A percentile compares a stretch with the other conserved stretches of the same genome.
Evolutionary conservation across 148 eudicot genomes (phyloP).

Genomic region (Agrostemma githago): DNA sequence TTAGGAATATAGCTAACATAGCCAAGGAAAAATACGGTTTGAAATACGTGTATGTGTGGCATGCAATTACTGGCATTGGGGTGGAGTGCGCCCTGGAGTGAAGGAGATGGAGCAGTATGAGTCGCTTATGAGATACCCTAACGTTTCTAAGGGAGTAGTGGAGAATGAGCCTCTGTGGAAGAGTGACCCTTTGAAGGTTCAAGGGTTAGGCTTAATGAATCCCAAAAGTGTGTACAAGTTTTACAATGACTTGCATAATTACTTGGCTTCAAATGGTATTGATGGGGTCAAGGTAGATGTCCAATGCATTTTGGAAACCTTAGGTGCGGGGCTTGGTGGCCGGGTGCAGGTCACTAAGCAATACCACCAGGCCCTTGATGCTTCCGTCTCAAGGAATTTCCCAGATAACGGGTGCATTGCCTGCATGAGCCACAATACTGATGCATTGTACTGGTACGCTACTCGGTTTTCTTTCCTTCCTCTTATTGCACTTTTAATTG

Average conservation of each 20-base stretch:
- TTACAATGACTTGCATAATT: slow-evolving; percentile 61
- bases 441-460: slow-evolving; percentile 63
- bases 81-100: slow-evolving; percentile 73
- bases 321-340: slow-evolving; percentile 72
- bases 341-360: slow-evolving; percentile 65
- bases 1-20: slow-evolving; percentile 48
- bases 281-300: slow-evolving; percentile 93
- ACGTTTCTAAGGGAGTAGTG: slow-evolving; percentile 48
- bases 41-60: slow-evolving; percentile 88
- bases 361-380: slow-evolving; percentile 83
- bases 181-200: slow-evolving; percentile 49
- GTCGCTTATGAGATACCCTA: slow-evolving; percentile 52
- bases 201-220: slow-evolving; percentile 69
- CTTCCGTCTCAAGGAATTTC: slow-evolving; percentile 65
- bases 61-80: slow-evolving; percentile 90
- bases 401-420: slow-evolving; percentile 87
- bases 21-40: slow-evolving; percentile 65
- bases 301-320: slow-evolving; percentile 75
- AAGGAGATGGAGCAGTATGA: slow-evolving; percentile 65
- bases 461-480: not conserved
- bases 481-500: not conserved
- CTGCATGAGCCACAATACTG: slow-evolving; percentile 87
- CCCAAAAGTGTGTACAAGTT: slow-evolving; percentile 69
- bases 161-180: slow-evolving; percentile 77
- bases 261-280: slow-evolving; percentile 64